These are phyloP conservation scores for Aureobasidium sp. DNA, from an alignment of 2,329 filamentous ascomycete species.

Conservation along the genomic window DNA sequence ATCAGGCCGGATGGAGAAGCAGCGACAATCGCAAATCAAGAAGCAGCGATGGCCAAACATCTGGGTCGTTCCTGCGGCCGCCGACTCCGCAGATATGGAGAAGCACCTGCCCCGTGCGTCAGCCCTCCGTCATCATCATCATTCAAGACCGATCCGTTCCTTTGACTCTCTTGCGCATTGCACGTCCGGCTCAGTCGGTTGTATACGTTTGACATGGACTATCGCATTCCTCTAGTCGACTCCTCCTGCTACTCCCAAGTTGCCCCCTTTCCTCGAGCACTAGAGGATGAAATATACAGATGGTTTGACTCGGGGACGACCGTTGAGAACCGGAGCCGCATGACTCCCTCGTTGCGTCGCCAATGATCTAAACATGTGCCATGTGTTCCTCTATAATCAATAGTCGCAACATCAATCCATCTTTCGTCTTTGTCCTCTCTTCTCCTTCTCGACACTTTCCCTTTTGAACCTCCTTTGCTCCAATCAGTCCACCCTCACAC, in stretches of 20 bases:
- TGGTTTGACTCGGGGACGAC: background rate
- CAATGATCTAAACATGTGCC: conserved; percentile 2
- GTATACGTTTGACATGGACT: background rate
- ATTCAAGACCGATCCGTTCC: background rate
- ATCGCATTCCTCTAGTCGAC: background rate
- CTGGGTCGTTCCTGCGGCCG: background rate
- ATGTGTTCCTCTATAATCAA: background rate
- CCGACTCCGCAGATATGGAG: conserved; percentile 1
- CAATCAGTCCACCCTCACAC: background rate
- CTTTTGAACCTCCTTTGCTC: background rate
- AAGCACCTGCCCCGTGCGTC: background rate
- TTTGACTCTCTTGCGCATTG: background rate
- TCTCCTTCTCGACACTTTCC: background rate
- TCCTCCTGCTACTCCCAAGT: too few species aligned
- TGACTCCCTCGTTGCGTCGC: background rate
- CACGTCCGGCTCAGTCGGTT: background rate
- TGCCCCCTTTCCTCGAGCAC: background rate
- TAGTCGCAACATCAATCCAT: background rate
- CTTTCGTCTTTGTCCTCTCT: background rate
- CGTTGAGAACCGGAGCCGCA: background rate
- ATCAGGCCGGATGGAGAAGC: too few species aligned
- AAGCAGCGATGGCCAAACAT: background rate
- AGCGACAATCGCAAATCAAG: too few species aligned
- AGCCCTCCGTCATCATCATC: background rate
- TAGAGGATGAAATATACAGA: too few species aligned